These are phyloP conservation scores for Mortierella alpina DNA, from an alignment of 192 early-diverging fungal genomes.

Conservation along the genomic window DNA sequence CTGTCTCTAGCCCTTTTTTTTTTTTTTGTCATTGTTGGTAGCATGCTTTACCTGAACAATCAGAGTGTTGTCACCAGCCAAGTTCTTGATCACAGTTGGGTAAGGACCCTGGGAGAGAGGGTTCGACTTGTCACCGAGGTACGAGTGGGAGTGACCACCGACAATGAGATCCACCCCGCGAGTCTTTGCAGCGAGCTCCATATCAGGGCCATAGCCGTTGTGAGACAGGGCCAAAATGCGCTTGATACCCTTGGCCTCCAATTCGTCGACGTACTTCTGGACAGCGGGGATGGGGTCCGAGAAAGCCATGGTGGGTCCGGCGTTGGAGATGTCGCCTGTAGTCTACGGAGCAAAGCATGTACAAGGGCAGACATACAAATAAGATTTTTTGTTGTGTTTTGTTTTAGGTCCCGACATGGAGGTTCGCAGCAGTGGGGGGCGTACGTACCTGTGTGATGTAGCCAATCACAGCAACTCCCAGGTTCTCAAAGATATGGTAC, in stretches of 20 bases:
- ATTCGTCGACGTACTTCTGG: slow-evolving; percentile 66
- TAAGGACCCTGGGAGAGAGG: slow-evolving; percentile 59
- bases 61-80: slow-evolving; percentile 67
- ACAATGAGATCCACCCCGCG: slow-evolving; percentile 67
- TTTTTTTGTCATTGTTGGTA: background rate
- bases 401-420: background rate
- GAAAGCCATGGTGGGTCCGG: slow-evolving; percentile 59
- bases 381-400: background rate
- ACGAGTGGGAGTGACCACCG: slow-evolving; percentile 79
- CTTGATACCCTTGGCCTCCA: slow-evolving; percentile 65
- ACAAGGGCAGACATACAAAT: background rate
- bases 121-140: slow-evolving; percentile 52
- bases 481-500: slow-evolving; percentile 68
- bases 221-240: slow-evolving; percentile 72
- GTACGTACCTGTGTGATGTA: slow-evolving; percentile 58
- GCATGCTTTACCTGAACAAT: slow-evolving; percentile 66
- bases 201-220: slow-evolving; percentile 72
- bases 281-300: slow-evolving; percentile 62
- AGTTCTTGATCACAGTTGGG: slow-evolving; percentile 67
- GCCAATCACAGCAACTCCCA: slow-evolving; percentile 68
- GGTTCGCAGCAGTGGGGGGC: background rate
- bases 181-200: slow-evolving; percentile 61
- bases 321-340: slow-evolving; percentile 60
- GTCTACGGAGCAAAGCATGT: slow-evolving; percentile 21
- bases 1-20: background rate